These are phyloP conservation scores for Glonium stellatum DNA, from an alignment of 495 filamentous ascomycete species.

Conservation along the genomic window DNA sequence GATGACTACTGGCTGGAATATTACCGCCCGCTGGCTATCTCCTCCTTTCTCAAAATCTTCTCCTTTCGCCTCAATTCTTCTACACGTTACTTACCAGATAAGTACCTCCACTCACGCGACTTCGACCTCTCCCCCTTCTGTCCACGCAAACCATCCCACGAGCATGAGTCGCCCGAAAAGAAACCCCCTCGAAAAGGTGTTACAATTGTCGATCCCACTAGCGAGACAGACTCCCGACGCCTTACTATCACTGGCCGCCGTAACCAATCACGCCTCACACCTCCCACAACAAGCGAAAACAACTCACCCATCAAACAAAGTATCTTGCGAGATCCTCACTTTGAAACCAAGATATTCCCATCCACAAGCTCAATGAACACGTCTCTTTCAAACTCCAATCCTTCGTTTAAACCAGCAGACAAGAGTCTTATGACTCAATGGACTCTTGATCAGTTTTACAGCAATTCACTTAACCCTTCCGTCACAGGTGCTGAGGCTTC, in stretches of 20 bases:
- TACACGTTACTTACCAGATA: conserved; percentile 69
- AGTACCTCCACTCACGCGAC: conserved; percentile 57
- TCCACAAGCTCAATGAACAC: background rate
- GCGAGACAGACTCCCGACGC: conserved; percentile 27
- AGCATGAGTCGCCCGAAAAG: conserved; percentile 38
- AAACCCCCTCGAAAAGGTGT: conserved; percentile 53
- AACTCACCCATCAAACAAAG: conserved; percentile 27
- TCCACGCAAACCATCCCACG: conserved; percentile 40
- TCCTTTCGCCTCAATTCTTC: conserved; percentile 85
- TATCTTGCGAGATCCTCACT: conserved; percentile 31
- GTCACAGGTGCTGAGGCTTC: conserved; percentile 67
- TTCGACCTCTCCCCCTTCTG: conserved; percentile 70
- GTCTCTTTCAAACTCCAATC: conserved; percentile 30
- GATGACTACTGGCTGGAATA: conserved; percentile 99
- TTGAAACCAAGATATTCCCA: conserved; percentile 12
- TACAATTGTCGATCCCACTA: conserved; percentile 51
- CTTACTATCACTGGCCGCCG: conserved; percentile 4
- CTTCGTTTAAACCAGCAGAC: conserved; percentile 35
- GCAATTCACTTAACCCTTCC: conserved; percentile 69
- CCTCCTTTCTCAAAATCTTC: conserved; percentile 83
- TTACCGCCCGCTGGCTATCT: conserved; percentile 78
- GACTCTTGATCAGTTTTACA: conserved; percentile 79
- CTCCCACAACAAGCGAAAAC: conserved; percentile 2
- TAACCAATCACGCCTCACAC: conserved; percentile 4
- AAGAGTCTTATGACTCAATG: conserved; percentile 52